Evolutionary conservation across 2,329 filamentous ascomycete species (phyloP).

Genomic region (Shiraia bambusicola): DNA sequence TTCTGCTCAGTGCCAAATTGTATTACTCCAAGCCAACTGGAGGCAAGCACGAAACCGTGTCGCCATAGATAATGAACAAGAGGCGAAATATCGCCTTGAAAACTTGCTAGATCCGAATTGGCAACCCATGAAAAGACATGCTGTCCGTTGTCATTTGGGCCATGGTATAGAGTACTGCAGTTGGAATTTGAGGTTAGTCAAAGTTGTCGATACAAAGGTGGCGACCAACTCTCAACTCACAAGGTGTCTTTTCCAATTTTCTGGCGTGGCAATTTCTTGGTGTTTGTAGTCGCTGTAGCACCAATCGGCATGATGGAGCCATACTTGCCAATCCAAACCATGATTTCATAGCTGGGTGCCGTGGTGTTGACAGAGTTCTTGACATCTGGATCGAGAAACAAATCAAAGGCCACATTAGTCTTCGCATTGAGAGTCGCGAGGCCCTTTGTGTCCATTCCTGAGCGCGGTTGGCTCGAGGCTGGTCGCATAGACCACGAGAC

Average conservation of each 20-base stretch:
- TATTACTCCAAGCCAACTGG: constrained; percentile 4
- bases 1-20: constrained; percentile 7
- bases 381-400: constrained; percentile 1
- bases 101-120: not conserved
- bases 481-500: constrained; percentile 6
- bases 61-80: constrained; percentile 6
- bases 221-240: not conserved
- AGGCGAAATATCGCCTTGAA: constrained; percentile 4
- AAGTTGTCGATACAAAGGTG: not conserved
- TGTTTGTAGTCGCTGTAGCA: not conserved
- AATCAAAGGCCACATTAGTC: constrained; percentile 4
- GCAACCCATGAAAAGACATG: constrained; percentile 5
- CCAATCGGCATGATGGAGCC: constrained; percentile 4
- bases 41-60: constrained; percentile 1
- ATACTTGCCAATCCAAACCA: constrained; percentile 6
- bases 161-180: constrained; percentile 4
- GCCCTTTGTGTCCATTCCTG: constrained; percentile 1
- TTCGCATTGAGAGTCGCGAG: constrained; percentile 2
- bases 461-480: not conserved
- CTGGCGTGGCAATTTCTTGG: not conserved
- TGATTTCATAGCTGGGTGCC: constrained; percentile 5
- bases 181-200: not conserved
- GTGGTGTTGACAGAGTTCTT: constrained; percentile 5
- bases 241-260: constrained; percentile 2
- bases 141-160: constrained; percentile 6